Evolutionary conservation across 192 early-diverging fungal species (phyloP), one percentile per base, ranked within the genome.

Genomic region (Diversispora epigaea): DNA sequence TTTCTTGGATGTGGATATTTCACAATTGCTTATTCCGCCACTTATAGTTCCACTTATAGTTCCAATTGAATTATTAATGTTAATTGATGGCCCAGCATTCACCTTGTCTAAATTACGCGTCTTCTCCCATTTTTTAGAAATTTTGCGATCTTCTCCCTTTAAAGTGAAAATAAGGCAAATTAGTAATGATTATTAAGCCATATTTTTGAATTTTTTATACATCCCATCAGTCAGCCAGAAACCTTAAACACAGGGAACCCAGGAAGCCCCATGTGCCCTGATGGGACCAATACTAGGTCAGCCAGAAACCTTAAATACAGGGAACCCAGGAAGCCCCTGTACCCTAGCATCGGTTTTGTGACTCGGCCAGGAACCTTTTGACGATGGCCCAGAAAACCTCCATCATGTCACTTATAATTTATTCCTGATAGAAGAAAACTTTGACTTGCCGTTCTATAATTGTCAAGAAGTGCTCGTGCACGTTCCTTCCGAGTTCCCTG

Each of bases 281-380:
- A 70, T 70, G 67, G 76, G 68, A 19, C 68, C 68, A 46, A 47
- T 70, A 54, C 52, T 46, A 55, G 57, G 43, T 77, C 68, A 52
- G 52, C 73, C 10, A 75, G 62, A 19, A 75, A 54, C 50, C 65
- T 77, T 77, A 3, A 56, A 70, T 68, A 77, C 68, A 62, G 66
- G 19, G 2, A 60, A 68, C n/a, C 66, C 46, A 58, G 54, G 6
- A 76, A 39, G 67, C 45, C 75, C 55, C 66, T 69, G 41, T 58
- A 50, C 57, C 19, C 71, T 47, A 61, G n/a, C 57, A 73, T 57
- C 49, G 43, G 71, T 73, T 58, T 73, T 73, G 57, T 73, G 71
- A 49, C 71, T 73, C 71, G 46, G 43, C 58, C 17, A 73, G 49
- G 12, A 73, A n/a, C n/a, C 57, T 73, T 73, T 21, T 32, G 45